Evolutionary conservation across 2,329 filamentous ascomycete genomes (phyloP).

Genomic region (Penicillium sclerotiorum): DNA sequence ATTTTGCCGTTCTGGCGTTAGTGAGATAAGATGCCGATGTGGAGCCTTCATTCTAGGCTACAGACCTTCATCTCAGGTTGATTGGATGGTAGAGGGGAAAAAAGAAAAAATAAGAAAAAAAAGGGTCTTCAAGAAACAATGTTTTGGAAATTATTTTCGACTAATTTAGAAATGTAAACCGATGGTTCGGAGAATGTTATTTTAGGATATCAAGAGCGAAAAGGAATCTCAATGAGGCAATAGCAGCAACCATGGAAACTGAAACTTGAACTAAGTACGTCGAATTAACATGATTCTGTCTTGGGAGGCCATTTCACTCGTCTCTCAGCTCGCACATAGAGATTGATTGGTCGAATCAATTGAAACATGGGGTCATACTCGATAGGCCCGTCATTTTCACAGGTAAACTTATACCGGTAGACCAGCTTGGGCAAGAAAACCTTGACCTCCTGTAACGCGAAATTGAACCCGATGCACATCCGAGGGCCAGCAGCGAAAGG

Average conservation of each 20-base stretch:
- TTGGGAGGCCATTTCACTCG: slow-evolving; percentile 31
- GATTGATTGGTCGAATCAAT: slow-evolving; percentile 31
- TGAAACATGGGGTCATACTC: slow-evolving; percentile 40
- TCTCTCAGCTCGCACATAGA: slow-evolving; percentile 27
- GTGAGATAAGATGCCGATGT: background rate
- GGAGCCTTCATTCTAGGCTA: background rate
- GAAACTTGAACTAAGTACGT: too few relatives aligned
- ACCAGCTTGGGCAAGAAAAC: slow-evolving; percentile 59
- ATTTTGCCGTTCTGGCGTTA: background rate
- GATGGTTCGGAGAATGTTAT: too few relatives aligned
- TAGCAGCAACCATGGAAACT: too few relatives aligned
- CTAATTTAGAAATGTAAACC: too few relatives aligned
- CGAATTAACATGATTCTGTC: too few relatives aligned
- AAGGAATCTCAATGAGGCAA: too few relatives aligned
- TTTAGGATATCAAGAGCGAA: too few relatives aligned
- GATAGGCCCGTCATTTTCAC: slow-evolving; percentile 54
- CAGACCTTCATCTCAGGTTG: too few relatives aligned
- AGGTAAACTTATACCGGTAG: slow-evolving; percentile 59
- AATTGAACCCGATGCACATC: slow-evolving; percentile 66
- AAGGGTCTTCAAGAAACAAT: too few relatives aligned
- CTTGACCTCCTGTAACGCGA: slow-evolving; percentile 64
- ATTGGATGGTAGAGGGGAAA: too few relatives aligned
- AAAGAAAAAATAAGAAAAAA: too few relatives aligned
- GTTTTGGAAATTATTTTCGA: too few relatives aligned
- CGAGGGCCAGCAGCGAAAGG: slow-evolving; percentile 62